Conservation (phyloP, 176 grass and related monocot species). For the Zoysia pacifica region DNA sequence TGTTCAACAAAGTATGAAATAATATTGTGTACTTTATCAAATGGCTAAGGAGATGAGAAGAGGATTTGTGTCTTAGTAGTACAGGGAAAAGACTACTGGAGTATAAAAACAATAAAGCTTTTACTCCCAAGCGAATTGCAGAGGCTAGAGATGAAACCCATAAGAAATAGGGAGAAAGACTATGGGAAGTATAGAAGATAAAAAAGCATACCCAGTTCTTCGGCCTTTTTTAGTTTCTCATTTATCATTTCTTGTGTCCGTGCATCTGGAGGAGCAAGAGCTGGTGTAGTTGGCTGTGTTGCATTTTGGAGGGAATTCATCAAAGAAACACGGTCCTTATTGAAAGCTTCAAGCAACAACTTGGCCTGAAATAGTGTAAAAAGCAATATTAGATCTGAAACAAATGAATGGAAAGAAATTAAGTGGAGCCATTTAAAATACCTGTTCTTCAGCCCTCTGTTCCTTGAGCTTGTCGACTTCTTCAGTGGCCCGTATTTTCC, state of each 20-base stretch:
- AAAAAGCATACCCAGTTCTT: conserved; percentile 78
- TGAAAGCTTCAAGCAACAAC: conserved; percentile 81
- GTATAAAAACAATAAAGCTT: conserved; percentile 46
- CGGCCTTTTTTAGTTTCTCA: conserved; percentile 91
- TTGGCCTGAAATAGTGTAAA: conserved; percentile 51
- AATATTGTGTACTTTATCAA: conserved; percentile 11
- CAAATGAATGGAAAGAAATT: conserved; percentile 10
- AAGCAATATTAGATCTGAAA: not conserved
- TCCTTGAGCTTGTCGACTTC: conserved; percentile 81
- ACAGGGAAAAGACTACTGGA: conserved; percentile 21
- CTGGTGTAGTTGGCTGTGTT: conserved; percentile 39
- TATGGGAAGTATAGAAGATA: not conserved
- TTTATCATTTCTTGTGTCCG: conserved; percentile 92
- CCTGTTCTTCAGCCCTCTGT: conserved; percentile 93
- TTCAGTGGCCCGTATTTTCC: conserved; percentile 71
- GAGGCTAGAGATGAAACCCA: not conserved
- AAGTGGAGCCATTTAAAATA: conserved; percentile 36
- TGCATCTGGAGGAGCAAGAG: conserved; percentile 59
- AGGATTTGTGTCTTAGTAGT: conserved; percentile 7
- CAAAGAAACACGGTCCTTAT: conserved; percentile 80
- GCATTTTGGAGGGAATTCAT: conserved; percentile 58
- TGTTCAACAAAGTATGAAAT: conserved; percentile 39
- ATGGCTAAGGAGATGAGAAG: not conserved
- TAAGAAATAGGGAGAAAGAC: not conserved
- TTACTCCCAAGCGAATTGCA: not conserved